Evolutionary conservation across 2,329 filamentous ascomycete species (phyloP), one percentile per base, ranked within the genome.

Genomic region (Epicoccum sorghinum): DNA sequence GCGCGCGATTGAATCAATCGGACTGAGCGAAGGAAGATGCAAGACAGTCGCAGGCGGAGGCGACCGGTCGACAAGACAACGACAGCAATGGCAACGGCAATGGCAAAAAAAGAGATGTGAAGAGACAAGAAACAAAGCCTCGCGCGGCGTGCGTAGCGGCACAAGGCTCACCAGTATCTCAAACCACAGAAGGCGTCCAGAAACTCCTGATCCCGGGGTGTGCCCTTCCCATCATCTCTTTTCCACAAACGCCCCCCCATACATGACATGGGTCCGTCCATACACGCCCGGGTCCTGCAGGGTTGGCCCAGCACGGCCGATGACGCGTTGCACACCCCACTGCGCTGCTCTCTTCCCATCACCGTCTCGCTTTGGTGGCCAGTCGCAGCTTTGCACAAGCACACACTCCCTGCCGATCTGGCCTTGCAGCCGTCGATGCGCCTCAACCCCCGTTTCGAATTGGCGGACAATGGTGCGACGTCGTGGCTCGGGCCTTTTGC

Each of bases 251-350:
- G 32, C 9, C 7, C 32, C 32, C 32, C 32, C 32, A 33, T n/a
- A 33, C 32, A 29, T 29, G 27, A 44, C 52, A 55, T 36, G 45
- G 40, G 40, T 13, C 52, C 45, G 22, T 12, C 13, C 25, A 47
- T 37, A 55, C 47, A n/a, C 35, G 22, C 29, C 29, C 36, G 27
- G 47, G 18, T 18, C 18, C 46, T 45, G 46, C 52, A 55, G 41
- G 52, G 52, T 49, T 37, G 36, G 35, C 47, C 47, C 47, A 51
- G 47, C 38, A 24, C 38, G 43, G 45, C 29, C 24, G 39, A 56
- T 56, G 53, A 56, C 53, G 53, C 48, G 47, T 48, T 47, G 35
- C 48, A 48, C 48, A n/a, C 43, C 38, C 47, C 47, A 48, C 43
- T 4, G 32, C 32, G 32, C 32, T n/a, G 32, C 4, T 9, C 18